Conservation (phyloP, 2,329 filamentous ascomycete species). For the Colletotrichum navitas region DNA sequence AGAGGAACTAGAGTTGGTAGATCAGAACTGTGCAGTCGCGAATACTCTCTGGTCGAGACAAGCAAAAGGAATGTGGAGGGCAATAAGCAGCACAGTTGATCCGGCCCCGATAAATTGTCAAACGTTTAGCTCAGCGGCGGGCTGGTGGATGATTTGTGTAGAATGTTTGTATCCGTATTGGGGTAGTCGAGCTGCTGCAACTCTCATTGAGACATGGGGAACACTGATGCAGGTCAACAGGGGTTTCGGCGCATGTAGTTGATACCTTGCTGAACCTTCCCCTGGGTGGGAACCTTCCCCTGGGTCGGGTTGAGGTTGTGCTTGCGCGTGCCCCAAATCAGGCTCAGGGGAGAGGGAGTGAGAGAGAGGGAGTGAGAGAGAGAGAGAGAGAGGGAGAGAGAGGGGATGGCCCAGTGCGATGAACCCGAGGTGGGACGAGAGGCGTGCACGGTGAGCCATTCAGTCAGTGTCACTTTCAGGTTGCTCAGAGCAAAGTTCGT, state of each 20-base stretch:
- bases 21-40: background rate
- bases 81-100: background rate
- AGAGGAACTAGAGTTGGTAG: background rate
- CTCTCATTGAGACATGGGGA: background rate
- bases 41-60: background rate
- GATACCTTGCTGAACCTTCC: slow-evolving; percentile 22
- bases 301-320: slow-evolving; percentile 16
- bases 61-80: background rate
- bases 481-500: background rate
- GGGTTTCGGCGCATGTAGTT: background rate
- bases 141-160: background rate
- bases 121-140: background rate
- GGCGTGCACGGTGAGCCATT: slow-evolving; percentile 21
- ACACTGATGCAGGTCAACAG: background rate
- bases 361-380: too few relatives aligned
- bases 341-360: background rate
- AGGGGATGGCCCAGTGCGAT: background rate
- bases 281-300: too few relatives aligned
- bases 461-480: slow-evolving; percentile 12
- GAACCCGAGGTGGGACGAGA: slow-evolving; percentile 29
- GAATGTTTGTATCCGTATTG: background rate
- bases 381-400: background rate
- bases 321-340: background rate
- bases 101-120: background rate
- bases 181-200: background rate